Conservation (phyloP, 495 filamentous ascomycete genomes). For the Neurospora sp. region DNA sequence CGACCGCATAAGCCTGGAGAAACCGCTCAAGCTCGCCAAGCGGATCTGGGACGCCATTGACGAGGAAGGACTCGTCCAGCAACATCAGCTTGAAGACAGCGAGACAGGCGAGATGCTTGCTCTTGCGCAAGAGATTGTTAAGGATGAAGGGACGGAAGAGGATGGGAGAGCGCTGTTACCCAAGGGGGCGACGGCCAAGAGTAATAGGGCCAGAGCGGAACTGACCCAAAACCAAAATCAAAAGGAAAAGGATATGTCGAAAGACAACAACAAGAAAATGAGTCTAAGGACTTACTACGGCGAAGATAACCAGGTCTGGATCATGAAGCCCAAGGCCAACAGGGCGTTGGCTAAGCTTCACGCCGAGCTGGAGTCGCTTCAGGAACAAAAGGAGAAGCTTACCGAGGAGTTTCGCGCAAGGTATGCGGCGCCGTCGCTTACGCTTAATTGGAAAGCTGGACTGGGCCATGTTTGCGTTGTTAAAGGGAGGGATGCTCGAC, state of each 20-base stretch:
- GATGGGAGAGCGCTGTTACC: conserved; percentile 26
- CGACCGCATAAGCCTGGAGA: conserved; percentile 54
- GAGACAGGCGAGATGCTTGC: conserved; percentile 57
- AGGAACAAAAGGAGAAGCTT: conserved; percentile 47
- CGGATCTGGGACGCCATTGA: conserved; percentile 74
- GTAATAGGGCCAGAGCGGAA: conserved; percentile 14
- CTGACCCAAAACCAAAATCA: conserved; percentile 21
- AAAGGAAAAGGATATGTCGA: conserved; percentile 22
- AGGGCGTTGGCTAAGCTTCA: conserved; percentile 55
- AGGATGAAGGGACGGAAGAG: conserved; percentile 37
- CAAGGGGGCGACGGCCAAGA: conserved; percentile 25
- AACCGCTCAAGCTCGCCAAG: conserved; percentile 56
- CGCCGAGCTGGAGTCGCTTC: conserved; percentile 45
- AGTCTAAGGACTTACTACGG: conserved; percentile 38
- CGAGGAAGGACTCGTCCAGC: conserved; percentile 76
- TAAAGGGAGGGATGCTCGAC: conserved; percentile 63
- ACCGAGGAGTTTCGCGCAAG: conserved; percentile 45
- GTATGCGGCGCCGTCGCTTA: conserved; percentile 48
- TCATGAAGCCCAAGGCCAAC: conserved; percentile 75
- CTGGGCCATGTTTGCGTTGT: conserved; percentile 86
- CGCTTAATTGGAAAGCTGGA: conserved; percentile 72
- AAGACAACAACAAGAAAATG: conserved; percentile 23
- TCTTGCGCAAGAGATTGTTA: conserved; percentile 56
- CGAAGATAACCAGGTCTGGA: conserved; percentile 60
- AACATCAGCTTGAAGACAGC: conserved; percentile 64